Conservation (phyloP, 805 yeast genomes). For the Starmera dryadoides region DNA sequence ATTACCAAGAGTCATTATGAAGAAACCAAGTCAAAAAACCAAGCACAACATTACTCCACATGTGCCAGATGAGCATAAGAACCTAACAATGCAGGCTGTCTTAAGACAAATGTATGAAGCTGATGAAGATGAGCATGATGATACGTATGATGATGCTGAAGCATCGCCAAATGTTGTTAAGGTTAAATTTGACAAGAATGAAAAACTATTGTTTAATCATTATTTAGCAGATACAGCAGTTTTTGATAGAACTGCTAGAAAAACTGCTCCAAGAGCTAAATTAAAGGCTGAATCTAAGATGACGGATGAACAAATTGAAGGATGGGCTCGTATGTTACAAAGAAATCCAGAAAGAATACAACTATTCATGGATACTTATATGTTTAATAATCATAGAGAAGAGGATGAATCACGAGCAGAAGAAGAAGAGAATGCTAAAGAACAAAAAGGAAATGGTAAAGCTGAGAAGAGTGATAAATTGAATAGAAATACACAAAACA, state of each 20-base stretch:
- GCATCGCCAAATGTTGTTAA: constrained; percentile 14
- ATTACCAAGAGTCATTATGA: constrained; percentile 7
- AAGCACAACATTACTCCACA: constrained; percentile 8
- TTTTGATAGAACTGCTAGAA: constrained; percentile 44
- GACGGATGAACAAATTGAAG: constrained; percentile 90
- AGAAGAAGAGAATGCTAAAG: constrained; percentile 5
- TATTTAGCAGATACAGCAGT: constrained; percentile 43
- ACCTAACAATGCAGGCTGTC: constrained; percentile 53
- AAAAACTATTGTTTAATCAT: constrained; percentile 47
- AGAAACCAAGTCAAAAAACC: constrained; percentile 2
- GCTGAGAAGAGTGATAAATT: neutral
- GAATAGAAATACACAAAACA: constrained; percentile 5
- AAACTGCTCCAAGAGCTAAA: constrained; percentile 40
- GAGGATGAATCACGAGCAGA: constrained; percentile 6
- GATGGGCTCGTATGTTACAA: constrained; percentile 78
- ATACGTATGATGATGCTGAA: constrained; percentile 55
- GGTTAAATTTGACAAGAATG: constrained; percentile 32
- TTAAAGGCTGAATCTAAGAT: constrained; percentile 51
- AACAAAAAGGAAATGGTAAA: constrained; percentile 2
- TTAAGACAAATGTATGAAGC: constrained; percentile 56
- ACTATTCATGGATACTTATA: constrained; percentile 53
- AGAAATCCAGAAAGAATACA: constrained; percentile 57
- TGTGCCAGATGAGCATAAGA: constrained; percentile 42
- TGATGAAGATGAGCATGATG: constrained; percentile 85
- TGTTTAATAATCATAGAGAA: constrained; percentile 24